Percentiles rank a stretch among this genome's conserved stretches.
These are phyloP conservation scores for Suillus placidus DNA, from an alignment of 768 basidiomycete species.

Conservation along the genomic window DNA sequence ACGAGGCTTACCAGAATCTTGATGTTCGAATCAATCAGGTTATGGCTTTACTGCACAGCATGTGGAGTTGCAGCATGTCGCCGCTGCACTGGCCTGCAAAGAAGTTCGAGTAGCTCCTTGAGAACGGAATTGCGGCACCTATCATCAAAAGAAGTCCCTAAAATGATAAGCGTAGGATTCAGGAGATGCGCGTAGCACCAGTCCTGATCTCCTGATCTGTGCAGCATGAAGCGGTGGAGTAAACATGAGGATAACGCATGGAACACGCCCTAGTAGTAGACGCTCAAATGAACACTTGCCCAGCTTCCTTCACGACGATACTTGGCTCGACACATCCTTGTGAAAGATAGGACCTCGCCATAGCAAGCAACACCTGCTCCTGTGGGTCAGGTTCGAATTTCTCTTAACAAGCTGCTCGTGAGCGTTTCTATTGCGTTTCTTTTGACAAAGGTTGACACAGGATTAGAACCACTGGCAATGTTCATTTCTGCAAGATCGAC, in stretches of 20 bases:
- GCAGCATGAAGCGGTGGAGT: background rate
- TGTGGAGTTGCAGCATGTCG: background rate
- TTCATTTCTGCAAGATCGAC: background rate
- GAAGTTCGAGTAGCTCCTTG: background rate
- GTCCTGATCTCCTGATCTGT: background rate
- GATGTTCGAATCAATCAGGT: background rate
- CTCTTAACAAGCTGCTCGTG: background rate
- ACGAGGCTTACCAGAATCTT: background rate
- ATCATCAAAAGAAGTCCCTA: background rate
- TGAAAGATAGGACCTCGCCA: background rate
- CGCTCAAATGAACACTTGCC: background rate
- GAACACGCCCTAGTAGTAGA: background rate
- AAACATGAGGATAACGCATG: background rate
- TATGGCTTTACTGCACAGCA: background rate
- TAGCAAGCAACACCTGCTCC: background rate
- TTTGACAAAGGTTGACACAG: background rate
- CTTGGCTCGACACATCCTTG: background rate
- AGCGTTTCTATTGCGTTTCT: background rate
- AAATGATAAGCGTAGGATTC: background rate
- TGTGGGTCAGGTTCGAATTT: background rate
- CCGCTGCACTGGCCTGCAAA: background rate
- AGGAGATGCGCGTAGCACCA: background rate
- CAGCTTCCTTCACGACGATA: background rate
- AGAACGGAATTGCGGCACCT: background rate
- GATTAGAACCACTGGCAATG: background rate